phyloP scores from a whole-genome alignment of 2,329 filamentous ascomycete species.

The Colletotrichum caudatum region DNA sequence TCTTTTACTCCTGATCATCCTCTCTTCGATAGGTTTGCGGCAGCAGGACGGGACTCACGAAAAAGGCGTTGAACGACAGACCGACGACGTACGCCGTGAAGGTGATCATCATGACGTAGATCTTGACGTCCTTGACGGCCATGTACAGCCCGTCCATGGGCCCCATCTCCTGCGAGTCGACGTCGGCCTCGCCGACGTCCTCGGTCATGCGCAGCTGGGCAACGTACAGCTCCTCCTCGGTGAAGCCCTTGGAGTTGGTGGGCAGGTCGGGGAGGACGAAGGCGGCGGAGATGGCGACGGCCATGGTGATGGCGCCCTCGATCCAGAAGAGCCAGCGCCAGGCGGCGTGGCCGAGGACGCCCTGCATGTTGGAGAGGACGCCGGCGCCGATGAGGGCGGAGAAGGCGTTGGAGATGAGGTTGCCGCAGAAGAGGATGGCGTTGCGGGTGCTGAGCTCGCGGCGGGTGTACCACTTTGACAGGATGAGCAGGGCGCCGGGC shows the following conservation, averaged over 20 bases:
- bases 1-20: too few species aligned
- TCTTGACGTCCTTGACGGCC: conserved; percentile 71
- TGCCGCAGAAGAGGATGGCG: conserved; percentile 69
- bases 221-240: conserved; percentile 67
- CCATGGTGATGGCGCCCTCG: conserved; percentile 66
- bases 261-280: conserved; percentile 68
- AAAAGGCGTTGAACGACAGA: conserved; percentile 69
- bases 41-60: conserved; percentile 51
- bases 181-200: conserved; percentile 68
- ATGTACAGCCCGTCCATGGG: conserved; percentile 67
- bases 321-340: conserved; percentile 74
- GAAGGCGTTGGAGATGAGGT: conserved; percentile 71
- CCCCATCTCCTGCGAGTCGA: conserved; percentile 62
- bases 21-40: too few species aligned
- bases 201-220: conserved; percentile 68
- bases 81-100: conserved; percentile 72
- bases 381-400: conserved; percentile 69
- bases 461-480: conserved; percentile 76
- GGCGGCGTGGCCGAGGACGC: conserved; percentile 63
- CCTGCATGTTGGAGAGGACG: conserved; percentile 70
- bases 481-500: conserved; percentile 71
- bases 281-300: conserved; percentile 58
- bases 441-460: conserved; percentile 67
- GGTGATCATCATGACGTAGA: conserved; percentile 73
- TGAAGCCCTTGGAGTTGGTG: conserved; percentile 68